These are phyloP conservation scores for Coccomyxa sp. DNA, from an alignment of 139 green algal species.

Conservation along the genomic window DNA sequence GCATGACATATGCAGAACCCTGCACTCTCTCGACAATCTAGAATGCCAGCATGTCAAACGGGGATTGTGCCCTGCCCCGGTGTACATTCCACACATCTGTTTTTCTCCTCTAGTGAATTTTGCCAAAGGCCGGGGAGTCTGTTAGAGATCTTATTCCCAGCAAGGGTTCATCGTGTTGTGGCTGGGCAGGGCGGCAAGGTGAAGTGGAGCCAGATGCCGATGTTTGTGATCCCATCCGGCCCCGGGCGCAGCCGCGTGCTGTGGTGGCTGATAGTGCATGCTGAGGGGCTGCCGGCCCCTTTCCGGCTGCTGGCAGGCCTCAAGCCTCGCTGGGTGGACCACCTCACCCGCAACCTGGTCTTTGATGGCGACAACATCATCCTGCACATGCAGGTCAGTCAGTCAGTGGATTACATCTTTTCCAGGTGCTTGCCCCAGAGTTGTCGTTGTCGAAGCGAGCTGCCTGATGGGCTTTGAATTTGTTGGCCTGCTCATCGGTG, in stretches of 20 bases:
- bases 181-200: neutral
- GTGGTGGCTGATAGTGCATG: neutral
- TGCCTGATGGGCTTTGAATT: too few species aligned
- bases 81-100: neutral
- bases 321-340: neutral
- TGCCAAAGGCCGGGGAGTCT: neutral
- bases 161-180: neutral
- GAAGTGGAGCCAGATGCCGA: neutral
- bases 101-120: neutral
- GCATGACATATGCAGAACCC: neutral
- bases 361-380: conserved; percentile 6
- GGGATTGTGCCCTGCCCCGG: too few species aligned
- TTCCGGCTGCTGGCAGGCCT: neutral
- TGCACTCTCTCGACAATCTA: too few species aligned
- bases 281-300: neutral
- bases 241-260: neutral
- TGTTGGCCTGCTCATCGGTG: too few species aligned
- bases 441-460: too few species aligned
- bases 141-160: neutral
- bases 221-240: neutral
- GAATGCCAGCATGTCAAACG: too few species aligned
- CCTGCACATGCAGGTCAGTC: neutral
- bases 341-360: neutral
- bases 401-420: too few species aligned
- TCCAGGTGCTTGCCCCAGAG: too few species aligned